A percentile compares a stretch with the other conserved stretches of the same genome.
Conservation (phyloP, 805 yeast genomes). For the Saccharomycopsis selenospora region DNA sequence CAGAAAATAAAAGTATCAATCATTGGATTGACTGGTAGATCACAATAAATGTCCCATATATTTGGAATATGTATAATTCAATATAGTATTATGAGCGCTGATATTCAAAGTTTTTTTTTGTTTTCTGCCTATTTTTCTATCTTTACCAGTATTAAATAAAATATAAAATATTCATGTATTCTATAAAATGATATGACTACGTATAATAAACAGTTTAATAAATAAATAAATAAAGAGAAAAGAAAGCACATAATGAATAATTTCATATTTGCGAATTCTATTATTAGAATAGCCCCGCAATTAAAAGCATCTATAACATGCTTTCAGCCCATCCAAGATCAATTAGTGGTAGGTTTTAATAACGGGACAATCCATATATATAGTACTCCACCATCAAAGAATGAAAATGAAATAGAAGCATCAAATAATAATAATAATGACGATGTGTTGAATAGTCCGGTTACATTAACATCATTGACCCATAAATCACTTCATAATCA, state of each 20-base stretch:
- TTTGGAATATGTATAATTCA: no score
- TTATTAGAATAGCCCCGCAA: not conserved
- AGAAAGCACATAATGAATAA: not conserved
- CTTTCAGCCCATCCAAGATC: conserved; percentile 4
- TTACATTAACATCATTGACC: conserved; percentile 13
- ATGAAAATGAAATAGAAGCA: conserved; percentile 7
- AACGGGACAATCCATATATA: conserved; percentile 11
- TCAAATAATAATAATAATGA: conserved; percentile 2
- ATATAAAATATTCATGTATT: no score
- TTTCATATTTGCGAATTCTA: not conserved
- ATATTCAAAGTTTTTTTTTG: no score
- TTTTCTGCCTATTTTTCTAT: no score
- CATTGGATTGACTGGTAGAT: no score
- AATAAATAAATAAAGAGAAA: no score
- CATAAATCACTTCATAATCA: not conserved
- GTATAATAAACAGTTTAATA: no score
- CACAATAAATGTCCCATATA: no score
- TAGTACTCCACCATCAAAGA: not conserved
- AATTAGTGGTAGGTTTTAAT: conserved; percentile 6
- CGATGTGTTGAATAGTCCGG: conserved; percentile 13
- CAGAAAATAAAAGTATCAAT: no score
- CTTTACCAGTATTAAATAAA: no score
- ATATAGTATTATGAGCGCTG: no score
- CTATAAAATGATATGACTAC: no score
- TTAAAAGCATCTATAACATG: not conserved